These are phyloP conservation scores for Termitomyces sp. DNA, from an alignment of 1,284 basidiomycete species.

Conservation along the genomic window DNA sequence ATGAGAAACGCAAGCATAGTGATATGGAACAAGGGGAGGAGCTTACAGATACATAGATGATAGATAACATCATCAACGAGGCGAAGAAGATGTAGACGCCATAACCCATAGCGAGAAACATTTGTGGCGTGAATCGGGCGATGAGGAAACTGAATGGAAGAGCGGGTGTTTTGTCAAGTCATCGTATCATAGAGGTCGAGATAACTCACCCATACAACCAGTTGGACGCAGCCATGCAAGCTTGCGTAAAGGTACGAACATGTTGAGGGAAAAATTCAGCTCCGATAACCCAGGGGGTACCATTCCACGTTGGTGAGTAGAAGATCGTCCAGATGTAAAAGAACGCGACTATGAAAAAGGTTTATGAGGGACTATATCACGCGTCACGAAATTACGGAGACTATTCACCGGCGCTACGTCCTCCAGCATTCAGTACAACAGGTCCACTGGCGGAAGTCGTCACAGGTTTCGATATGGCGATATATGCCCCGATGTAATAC, in stretches of 20 bases:
- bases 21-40: background rate
- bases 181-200: background rate
- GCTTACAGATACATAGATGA: conserved; percentile 28
- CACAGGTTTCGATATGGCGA: conserved; percentile 27
- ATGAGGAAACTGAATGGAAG: conserved; percentile 24
- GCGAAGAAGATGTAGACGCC: conserved; percentile 35
- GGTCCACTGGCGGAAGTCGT: conserved; percentile 7
- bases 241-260: conserved; percentile 30
- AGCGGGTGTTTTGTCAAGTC: background rate
- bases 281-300: conserved; percentile 29
- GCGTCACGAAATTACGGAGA: background rate
- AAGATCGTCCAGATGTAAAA: conserved; percentile 34
- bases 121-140: conserved; percentile 30
- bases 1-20: background rate
- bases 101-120: conserved; percentile 31
- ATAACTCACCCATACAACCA: conserved; percentile 25
- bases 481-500: conserved; percentile 35
- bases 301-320: conserved; percentile 33
- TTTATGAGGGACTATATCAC: background rate
- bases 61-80: conserved; percentile 28
- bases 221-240: conserved; percentile 30
- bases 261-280: conserved; percentile 34
- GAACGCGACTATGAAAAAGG: conserved; percentile 22
- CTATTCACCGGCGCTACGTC: conserved; percentile 23
- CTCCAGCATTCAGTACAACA: conserved; percentile 20